These are phyloP conservation scores for Diaporthe aspalathi DNA, from an alignment of 2,329 filamentous ascomycete species.

Conservation along the genomic window DNA sequence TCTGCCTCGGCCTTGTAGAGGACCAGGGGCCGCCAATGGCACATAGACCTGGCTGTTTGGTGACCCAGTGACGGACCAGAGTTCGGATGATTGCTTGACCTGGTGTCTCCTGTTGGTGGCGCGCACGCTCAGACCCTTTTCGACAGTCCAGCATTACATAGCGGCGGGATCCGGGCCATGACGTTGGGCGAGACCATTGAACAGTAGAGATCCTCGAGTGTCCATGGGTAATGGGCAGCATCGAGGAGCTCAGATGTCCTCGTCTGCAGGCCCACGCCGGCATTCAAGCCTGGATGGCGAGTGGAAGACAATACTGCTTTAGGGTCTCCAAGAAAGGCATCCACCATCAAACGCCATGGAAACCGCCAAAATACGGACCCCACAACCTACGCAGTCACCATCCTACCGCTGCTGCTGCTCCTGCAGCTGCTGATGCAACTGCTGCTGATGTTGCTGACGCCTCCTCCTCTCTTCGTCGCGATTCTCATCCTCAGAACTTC, in stretches of 20 bases:
- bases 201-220: background rate
- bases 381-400: slow-evolving; percentile 16
- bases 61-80: background rate
- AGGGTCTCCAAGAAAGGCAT: background rate
- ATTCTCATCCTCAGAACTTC: slow-evolving; percentile 36
- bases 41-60: background rate
- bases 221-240: background rate
- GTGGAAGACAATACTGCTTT: background rate
- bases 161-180: background rate
- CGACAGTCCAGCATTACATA: background rate
- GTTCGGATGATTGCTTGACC: background rate
- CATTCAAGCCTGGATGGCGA: background rate
- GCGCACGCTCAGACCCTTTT: background rate
- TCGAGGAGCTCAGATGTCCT: background rate
- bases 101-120: background rate
- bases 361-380: background rate
- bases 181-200: background rate
- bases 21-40: background rate
- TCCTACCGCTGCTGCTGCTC: slow-evolving; percentile 14
- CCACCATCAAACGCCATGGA: background rate
- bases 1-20: background rate
- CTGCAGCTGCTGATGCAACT: slow-evolving; percentile 22
- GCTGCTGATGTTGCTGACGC: slow-evolving; percentile 20
- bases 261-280: background rate
- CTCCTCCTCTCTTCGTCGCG: slow-evolving; percentile 32